These are phyloP conservation scores for Ascodesmis nigricans DNA, from an alignment of 495 filamentous ascomycete genomes.

Conservation along the genomic window DNA sequence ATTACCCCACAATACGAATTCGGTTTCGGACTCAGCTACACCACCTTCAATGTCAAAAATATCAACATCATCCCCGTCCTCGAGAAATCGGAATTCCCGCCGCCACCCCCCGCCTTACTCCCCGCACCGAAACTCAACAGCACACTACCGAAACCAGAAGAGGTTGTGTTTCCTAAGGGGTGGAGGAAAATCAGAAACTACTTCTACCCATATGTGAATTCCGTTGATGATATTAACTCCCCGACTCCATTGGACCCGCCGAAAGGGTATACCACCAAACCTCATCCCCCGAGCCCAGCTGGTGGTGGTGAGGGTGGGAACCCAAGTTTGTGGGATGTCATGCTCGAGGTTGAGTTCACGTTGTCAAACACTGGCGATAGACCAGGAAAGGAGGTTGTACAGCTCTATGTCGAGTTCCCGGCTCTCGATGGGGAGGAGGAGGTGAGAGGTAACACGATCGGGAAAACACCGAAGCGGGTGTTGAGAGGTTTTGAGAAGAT, in stretches of 20 bases:
- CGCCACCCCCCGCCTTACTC: constrained; percentile 31
- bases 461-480: constrained; percentile 50
- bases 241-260: constrained; percentile 46
- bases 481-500: constrained; percentile 70
- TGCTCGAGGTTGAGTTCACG: constrained; percentile 37
- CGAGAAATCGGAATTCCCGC: constrained; percentile 35
- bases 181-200: constrained; percentile 55
- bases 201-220: constrained; percentile 67
- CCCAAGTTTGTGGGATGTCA: constrained; percentile 52
- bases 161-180: constrained; percentile 40
- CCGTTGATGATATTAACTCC: constrained; percentile 30
- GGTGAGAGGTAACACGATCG: constrained; percentile 37
- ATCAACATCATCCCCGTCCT: constrained; percentile 29
- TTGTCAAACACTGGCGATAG: constrained; percentile 48
- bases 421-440: constrained; percentile 25
- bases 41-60: constrained; percentile 48
- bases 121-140: constrained; percentile 43
- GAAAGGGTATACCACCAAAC: constrained; percentile 36
- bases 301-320: constrained; percentile 74
- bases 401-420: constrained; percentile 64
- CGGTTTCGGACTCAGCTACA: constrained; percentile 63
- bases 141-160: constrained; percentile 32
- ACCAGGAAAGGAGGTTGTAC: constrained; percentile 51
- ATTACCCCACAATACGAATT: constrained; percentile 55
- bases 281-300: constrained; percentile 36